Conservation (phyloP, 1,284 basidiomycete species). For the Fomitiporia mediterranea region DNA sequence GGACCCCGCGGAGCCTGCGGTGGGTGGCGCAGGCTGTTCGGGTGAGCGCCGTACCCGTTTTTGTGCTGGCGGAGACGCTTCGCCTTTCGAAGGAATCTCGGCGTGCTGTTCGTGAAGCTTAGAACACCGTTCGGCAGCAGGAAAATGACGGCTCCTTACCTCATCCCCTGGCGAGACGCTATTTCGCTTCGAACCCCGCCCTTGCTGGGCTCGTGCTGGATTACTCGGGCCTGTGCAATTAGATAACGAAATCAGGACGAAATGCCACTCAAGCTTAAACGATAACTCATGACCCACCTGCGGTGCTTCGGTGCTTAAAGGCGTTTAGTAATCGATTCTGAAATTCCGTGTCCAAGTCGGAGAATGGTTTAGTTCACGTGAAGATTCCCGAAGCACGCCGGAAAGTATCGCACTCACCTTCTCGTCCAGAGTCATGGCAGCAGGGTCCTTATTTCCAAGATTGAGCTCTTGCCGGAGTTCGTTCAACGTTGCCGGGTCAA, state of each 20-base stretch:
- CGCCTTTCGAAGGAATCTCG: conserved; percentile 12
- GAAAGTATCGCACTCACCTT: conserved; percentile 7
- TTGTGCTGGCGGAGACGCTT: conserved; percentile 17
- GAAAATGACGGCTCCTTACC: not conserved
- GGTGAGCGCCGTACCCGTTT: conserved; percentile 16
- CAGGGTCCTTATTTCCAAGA: conserved; percentile 11
- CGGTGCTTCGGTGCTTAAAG: conserved; percentile 2
- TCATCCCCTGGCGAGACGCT: conserved; percentile 21
- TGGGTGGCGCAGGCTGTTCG: conserved; percentile 9
- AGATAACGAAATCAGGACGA: not conserved
- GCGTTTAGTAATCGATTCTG: conserved; percentile 4
- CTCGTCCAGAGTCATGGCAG: conserved; percentile 9
- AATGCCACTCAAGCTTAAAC: not conserved
- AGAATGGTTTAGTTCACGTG: not conserved
- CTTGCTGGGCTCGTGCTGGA: conserved; percentile 12
- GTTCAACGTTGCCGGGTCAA: conserved; percentile 13
- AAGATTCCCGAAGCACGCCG: not conserved
- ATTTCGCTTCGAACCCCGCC: conserved; percentile 17
- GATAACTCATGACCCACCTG: not conserved
- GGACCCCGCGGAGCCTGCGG: not conserved
- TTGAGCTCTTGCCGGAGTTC: conserved; percentile 13
- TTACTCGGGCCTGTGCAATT: conserved; percentile 14
- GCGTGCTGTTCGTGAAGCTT: not conserved
- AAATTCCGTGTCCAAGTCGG: not conserved
- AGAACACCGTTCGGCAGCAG: not conserved